A percentile compares a stretch with the other conserved stretches of the same genome.
Conservation (phyloP, 2,329 filamentous ascomycete species). For the Boeremia exigua region DNA sequence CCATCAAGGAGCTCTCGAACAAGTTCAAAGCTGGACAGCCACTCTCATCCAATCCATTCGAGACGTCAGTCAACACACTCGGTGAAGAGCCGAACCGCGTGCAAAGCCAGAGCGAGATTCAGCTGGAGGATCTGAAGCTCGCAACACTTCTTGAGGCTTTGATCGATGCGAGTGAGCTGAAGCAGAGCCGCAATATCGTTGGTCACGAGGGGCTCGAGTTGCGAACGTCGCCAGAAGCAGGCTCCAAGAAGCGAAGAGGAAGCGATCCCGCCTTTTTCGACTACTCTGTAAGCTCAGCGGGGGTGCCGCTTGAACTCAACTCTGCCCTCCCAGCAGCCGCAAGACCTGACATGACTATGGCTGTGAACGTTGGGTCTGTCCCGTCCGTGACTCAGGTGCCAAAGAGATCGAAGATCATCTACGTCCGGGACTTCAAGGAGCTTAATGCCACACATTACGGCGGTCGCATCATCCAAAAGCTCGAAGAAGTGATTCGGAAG, state of each 20-base stretch:
- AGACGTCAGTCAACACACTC: conserved; percentile 15
- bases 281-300: conserved; percentile 31
- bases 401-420: conserved; percentile 69
- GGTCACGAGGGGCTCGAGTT: conserved; percentile 6
- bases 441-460: conserved; percentile 74
- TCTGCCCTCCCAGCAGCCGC: conserved; percentile 28
- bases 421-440: conserved; percentile 81
- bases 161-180: conserved; percentile 41
- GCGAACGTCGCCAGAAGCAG: background rate
- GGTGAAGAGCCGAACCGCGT: conserved; percentile 25
- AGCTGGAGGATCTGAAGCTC: conserved; percentile 48
- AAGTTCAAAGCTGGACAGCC: conserved; percentile 21
- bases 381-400: conserved; percentile 23
- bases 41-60: conserved; percentile 18
- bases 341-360: conserved; percentile 21
- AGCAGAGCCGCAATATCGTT: conserved; percentile 29
- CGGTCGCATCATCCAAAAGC: conserved; percentile 68
- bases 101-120: conserved; percentile 38
- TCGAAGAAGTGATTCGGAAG: conserved; percentile 75
- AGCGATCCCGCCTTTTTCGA: conserved; percentile 39
- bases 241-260: conserved; percentile 2
- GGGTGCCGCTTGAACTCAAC: conserved; percentile 32
- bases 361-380: conserved; percentile 29
- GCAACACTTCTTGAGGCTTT: conserved; percentile 41
- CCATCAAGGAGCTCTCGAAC: conserved; percentile 28